Conservation (phyloP, 2,329 filamentous ascomycete genomes). For the Huntiella savannae region DNA sequence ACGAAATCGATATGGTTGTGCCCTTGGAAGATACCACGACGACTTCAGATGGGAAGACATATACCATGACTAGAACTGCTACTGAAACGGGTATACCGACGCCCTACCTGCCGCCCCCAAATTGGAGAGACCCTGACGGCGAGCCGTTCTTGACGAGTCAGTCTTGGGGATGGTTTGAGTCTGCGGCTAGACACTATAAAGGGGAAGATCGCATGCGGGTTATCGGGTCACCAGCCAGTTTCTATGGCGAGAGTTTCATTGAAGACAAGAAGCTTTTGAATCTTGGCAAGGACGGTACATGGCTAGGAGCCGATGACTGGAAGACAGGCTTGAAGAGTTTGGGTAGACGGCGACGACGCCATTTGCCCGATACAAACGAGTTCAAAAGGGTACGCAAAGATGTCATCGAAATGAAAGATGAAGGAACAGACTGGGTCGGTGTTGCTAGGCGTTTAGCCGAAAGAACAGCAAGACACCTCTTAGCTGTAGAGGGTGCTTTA, state of each 20-base stretch:
- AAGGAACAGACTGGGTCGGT: slow-evolving; percentile 21
- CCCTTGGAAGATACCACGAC: slow-evolving; percentile 15
- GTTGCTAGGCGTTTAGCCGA: slow-evolving; percentile 25
- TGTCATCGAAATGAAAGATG: slow-evolving; percentile 14
- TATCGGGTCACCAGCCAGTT: slow-evolving; percentile 18
- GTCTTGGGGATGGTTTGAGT: slow-evolving; percentile 26
- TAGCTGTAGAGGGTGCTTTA: too few relatives aligned
- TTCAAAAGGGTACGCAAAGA: slow-evolving; percentile 19
- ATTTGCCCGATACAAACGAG: slow-evolving; percentile 18
- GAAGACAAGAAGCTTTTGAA: slow-evolving; percentile 22
- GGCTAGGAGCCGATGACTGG: slow-evolving; percentile 17
- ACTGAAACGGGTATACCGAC: slow-evolving; percentile 20
- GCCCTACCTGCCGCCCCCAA: slow-evolving; percentile 12
- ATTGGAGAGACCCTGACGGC: slow-evolving; percentile 14
- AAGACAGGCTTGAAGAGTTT: slow-evolving; percentile 18
- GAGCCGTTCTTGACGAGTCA: slow-evolving; percentile 24
- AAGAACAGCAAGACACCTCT: slow-evolving; percentile 19
- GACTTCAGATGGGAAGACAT: slow-evolving; percentile 5
- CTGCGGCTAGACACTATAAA: slow-evolving; percentile 23
- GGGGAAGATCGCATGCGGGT: slow-evolving; percentile 25
- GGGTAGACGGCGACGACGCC: slow-evolving; percentile 20
- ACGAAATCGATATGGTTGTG: slow-evolving; percentile 26
- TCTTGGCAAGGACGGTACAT: slow-evolving; percentile 22
- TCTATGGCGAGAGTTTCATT: not conserved
- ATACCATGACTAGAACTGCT: slow-evolving; percentile 4